Evolutionary conservation across 2,329 filamentous ascomycete genomes (phyloP).

Genomic region (Diplodia intermedia): DNA sequence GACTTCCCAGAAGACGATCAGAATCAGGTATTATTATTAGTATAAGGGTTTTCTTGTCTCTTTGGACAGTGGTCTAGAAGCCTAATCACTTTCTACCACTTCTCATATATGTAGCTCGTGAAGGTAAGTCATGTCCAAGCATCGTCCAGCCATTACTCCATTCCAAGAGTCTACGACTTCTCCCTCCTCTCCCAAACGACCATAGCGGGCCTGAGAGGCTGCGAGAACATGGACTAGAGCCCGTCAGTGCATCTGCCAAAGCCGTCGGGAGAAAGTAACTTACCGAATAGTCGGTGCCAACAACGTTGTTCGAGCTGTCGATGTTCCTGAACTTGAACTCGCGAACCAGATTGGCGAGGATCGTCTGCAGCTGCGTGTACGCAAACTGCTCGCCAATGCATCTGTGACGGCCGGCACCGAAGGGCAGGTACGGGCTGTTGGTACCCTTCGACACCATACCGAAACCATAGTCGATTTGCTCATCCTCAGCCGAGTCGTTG

Average conservation of each 20-base stretch:
- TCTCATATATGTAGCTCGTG: conserved; percentile 22
- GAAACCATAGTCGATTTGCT: conserved; percentile 91
- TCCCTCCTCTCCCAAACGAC: conserved; percentile 77
- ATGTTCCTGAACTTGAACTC: conserved; percentile 80
- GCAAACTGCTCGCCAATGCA: conserved; percentile 98
- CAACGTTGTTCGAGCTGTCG: conserved; percentile 72
- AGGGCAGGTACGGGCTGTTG: conserved; percentile 88
- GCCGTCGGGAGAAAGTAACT: conserved; percentile 43
- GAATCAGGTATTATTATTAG: conserved; percentile 18
- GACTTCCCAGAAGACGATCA: conserved; percentile 6
- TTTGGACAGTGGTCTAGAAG: conserved; percentile 15
- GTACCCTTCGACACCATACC: conserved; percentile 91
- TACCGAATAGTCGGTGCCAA: conserved; percentile 71
- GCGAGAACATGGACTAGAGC: conserved; percentile 50
- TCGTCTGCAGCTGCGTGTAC: conserved; percentile 88
- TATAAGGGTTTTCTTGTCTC: background rate
- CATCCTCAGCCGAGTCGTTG: conserved; percentile 58
- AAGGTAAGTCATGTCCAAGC: conserved; percentile 23
- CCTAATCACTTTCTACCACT: conserved; percentile 15
- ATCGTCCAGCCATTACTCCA: conserved; percentile 4
- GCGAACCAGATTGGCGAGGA: conserved; percentile 77
- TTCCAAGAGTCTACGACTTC: conserved; percentile 26
- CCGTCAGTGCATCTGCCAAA: conserved; percentile 32
- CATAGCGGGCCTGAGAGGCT: conserved; percentile 56
- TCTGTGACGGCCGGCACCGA: conserved; percentile 88